Base-by-base conservation (phyloP, 2,329 filamentous ascomycete genomes). In the Diaporthe sp. region DNA sequence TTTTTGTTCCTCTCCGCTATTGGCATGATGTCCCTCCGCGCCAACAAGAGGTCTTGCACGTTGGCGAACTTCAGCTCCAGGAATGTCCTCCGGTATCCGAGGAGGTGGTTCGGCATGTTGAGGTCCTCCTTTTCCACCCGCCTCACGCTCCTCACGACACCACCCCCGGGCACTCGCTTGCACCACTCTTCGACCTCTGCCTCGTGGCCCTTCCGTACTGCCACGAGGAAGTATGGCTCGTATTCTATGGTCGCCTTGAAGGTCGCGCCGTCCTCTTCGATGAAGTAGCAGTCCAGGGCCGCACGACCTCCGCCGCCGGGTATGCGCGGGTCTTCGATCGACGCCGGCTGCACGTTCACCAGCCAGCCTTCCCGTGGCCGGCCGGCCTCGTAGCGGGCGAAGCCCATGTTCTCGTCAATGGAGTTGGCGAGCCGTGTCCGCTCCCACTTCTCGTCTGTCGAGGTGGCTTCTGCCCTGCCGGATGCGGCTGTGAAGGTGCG, bases 231-330 rank as follows among this genome's bases (percentile, higher is more conserved):
- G 86, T 99, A 99, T 0, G 97, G 97, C 80, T 98, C 95, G 83
- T 98, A 98, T 86, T 98, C 95, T 78, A 99, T 87, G 0, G 96
- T 98, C 15, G 97, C 96, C 84, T 99, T 99, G 89, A 99, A 99
- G 7, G 94, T 96, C 67, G 93, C 91, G 20, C 95, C 90, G 81
- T 98, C 94, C 75, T 96, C 94, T 80, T 96, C 94, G 76, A 99
- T 93, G 85, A 99, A 99, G 87, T 98, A 99, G 85, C 95, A 98
- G 86, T 99, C 97, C 74, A 99, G 92, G 12, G 95, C 97, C 1
- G 97, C 94, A 78, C 95, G 92, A 51, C 97, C 97, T 75, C 94
- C 94, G 51, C 97, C 97, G 76, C 95, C 94, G 1, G 94, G 93
- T 61, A 94, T 90, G 79, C 95, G 94, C 22, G 96, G 90, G 82